phyloP scores from a whole-genome alignment of 1,139 yeast species.

The Tardiomyces depauwii region DNA sequence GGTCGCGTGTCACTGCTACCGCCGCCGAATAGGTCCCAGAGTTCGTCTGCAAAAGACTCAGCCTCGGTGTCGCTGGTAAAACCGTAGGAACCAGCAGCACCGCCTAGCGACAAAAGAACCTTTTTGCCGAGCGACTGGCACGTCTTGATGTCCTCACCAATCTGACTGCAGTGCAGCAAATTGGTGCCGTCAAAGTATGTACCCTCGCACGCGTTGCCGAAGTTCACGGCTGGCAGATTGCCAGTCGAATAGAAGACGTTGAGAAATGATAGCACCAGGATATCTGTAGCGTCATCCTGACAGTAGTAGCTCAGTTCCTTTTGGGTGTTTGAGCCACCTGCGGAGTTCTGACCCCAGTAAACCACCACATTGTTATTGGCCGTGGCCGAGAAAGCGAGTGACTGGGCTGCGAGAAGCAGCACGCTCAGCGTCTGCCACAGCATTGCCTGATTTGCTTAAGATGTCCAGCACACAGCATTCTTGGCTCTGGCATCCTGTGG shows the following conservation, averaged over 20 bases:
- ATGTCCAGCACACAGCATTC: too few relatives aligned
- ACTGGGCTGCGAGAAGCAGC: not conserved
- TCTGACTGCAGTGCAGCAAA: slow-evolving; percentile 28
- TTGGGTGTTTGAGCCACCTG: slow-evolving; percentile 43
- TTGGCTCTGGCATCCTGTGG: too few relatives aligned
- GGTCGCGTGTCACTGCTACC: slow-evolving; percentile 57
- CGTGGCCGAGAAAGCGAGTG: slow-evolving; percentile 12
- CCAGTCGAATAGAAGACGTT: slow-evolving; percentile 42
- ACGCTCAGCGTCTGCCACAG: not conserved
- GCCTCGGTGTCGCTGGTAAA: slow-evolving; percentile 53
- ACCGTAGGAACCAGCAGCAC: slow-evolving; percentile 69
- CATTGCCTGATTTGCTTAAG: not conserved
- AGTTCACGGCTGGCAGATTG: slow-evolving; percentile 44
- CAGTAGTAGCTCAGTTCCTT: slow-evolving; percentile 57
- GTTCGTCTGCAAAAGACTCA: slow-evolving; percentile 51
- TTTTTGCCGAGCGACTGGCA: slow-evolving; percentile 69
- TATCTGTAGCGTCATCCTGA: slow-evolving; percentile 55
- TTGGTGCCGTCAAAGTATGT: slow-evolving; percentile 13
- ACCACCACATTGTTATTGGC: slow-evolving; percentile 51
- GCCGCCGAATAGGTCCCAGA: slow-evolving; percentile 82
- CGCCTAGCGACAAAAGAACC: slow-evolving; percentile 69
- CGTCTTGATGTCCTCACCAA: slow-evolving; percentile 57
- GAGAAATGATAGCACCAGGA: slow-evolving; percentile 62
- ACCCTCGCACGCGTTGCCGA: slow-evolving; percentile 41
- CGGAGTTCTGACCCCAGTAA: slow-evolving; percentile 89